phyloP scores from a whole-genome alignment of 768 basidiomycete species.

The Pisolithus sp. region DNA sequence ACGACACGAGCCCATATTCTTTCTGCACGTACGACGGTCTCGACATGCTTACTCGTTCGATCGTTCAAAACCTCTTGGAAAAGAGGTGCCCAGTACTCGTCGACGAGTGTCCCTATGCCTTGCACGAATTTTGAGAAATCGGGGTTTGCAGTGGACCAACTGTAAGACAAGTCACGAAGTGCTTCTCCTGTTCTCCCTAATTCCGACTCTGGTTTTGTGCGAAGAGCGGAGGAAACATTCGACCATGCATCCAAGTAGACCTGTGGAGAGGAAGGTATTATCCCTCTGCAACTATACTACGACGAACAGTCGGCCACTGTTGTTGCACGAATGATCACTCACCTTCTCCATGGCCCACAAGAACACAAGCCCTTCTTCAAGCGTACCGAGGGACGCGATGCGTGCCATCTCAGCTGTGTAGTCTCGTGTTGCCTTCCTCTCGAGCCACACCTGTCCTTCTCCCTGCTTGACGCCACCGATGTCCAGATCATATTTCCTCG shows the following conservation, averaged over 20 bases:
- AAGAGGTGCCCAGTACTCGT: conserved; percentile 31
- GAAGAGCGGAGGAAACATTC: conserved; percentile 29
- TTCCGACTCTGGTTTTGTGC: conserved; percentile 1
- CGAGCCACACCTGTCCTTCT: conserved; percentile 32
- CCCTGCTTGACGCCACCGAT: conserved; percentile 23
- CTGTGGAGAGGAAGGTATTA: conserved; percentile 27
- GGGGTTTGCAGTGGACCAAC: conserved; percentile 46
- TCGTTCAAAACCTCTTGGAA: conserved; percentile 30
- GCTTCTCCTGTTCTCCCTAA: conserved; percentile 21
- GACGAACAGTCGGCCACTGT: too few species aligned
- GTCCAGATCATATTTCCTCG: conserved; percentile 38
- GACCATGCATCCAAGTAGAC: conserved; percentile 69
- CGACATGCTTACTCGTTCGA: conserved; percentile 18
- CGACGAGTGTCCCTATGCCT: conserved; percentile 41
- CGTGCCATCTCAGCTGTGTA: conserved; percentile 70
- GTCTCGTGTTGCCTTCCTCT: conserved; percentile 56
- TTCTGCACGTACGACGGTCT: conserved; percentile 32
- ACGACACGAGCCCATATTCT: conserved; percentile 51
- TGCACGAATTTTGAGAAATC: conserved; percentile 52
- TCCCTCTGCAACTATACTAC: neutral
- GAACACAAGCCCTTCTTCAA: conserved; percentile 64
- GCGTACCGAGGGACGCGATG: conserved; percentile 35
- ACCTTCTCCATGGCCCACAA: conserved; percentile 81
- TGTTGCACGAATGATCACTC: conserved; percentile 3
- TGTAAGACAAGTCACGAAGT: conserved; percentile 46